phyloP scores from a whole-genome alignment of 768 basidiomycete species.

The Imleria badia region DNA sequence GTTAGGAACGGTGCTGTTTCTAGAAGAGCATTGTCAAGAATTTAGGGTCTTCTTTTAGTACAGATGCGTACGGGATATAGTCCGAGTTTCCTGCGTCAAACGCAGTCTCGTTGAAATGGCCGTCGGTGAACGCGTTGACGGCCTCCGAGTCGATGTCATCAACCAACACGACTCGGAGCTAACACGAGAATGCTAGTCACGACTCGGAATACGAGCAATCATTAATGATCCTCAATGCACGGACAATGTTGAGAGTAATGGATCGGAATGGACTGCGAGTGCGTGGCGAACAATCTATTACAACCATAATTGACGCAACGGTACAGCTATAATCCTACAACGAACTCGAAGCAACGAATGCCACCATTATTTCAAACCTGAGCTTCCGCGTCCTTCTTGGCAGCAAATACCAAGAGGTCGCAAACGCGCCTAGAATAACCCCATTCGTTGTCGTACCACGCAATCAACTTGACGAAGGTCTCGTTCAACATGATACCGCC shows the following conservation, averaged over 20 bases:
- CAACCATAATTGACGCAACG: not conserved
- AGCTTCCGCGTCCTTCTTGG: slow-evolving; percentile 60
- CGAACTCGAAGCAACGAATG: not conserved
- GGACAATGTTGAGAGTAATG: slow-evolving; percentile 75
- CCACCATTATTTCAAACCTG: slow-evolving; percentile 10
- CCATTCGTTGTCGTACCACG: slow-evolving; percentile 97
- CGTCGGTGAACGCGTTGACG: slow-evolving; percentile 60
- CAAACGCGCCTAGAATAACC: slow-evolving; percentile 92
- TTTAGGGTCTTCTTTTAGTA: not conserved
- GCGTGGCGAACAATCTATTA: slow-evolving; percentile 9
- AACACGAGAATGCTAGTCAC: slow-evolving; percentile 71
- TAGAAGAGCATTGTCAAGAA: slow-evolving; percentile 17
- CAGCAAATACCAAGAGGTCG: slow-evolving; percentile 82
- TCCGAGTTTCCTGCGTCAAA: slow-evolving; percentile 58
- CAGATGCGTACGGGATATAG: slow-evolving; percentile 68
- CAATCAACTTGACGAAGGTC: slow-evolving; percentile 94
- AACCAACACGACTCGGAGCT: too few relatives aligned
- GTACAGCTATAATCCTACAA: slow-evolving; percentile 25
- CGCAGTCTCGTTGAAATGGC: slow-evolving; percentile 37
- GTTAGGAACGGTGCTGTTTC: slow-evolving; percentile 86
- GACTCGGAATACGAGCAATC: slow-evolving; percentile 78
- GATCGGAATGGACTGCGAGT: too few relatives aligned
- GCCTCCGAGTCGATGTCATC: slow-evolving; percentile 74
- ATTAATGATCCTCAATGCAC: slow-evolving; percentile 72
- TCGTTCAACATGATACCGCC: slow-evolving; percentile 92